Conservation (phyloP, 768 basidiomycete species). For the Leccinum uliginosum region DNA sequence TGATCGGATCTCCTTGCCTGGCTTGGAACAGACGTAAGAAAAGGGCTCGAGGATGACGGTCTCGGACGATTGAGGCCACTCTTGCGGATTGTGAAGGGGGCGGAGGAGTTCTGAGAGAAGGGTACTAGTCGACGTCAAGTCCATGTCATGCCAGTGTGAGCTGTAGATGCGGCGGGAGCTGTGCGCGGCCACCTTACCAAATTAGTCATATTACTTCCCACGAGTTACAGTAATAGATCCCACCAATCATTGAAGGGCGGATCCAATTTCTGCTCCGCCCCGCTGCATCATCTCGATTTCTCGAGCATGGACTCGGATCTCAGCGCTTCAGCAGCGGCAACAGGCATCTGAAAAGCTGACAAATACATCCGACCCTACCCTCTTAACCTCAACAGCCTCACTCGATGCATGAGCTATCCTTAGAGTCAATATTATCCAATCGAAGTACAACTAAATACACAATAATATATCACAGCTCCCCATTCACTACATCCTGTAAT, state of each 20-base stretch:
- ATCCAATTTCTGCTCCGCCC: too few species aligned
- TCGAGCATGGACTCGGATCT: too few species aligned
- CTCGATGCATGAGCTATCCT: not conserved
- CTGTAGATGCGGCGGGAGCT: not conserved
- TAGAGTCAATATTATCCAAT: not conserved
- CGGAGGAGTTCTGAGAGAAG: conserved; percentile 16
- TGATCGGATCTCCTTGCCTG: conserved; percentile 89
- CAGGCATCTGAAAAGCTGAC: too few species aligned
- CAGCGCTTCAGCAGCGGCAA: not conserved
- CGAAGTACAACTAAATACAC: not conserved
- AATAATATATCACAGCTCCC: conserved; percentile 19
- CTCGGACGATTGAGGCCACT: conserved; percentile 36
- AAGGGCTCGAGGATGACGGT: conserved; percentile 74
- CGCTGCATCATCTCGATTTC: not conserved
- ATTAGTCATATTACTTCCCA: not conserved
- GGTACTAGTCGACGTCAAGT: conserved; percentile 8
- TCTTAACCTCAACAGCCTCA: not conserved
- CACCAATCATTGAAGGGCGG: conserved; percentile 39
- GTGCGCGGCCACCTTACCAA: not conserved
- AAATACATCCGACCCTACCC: too few species aligned
- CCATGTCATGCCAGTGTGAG: not conserved
- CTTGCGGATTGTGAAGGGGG: conserved; percentile 16
- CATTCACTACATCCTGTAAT: conserved; percentile 57
- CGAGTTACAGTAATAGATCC: conserved; percentile 16
- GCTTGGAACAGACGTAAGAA: conserved; percentile 74